phyloP scores from a whole-genome alignment of 768 basidiomycete genomes.

The Pisolithus orientalis region DNA sequence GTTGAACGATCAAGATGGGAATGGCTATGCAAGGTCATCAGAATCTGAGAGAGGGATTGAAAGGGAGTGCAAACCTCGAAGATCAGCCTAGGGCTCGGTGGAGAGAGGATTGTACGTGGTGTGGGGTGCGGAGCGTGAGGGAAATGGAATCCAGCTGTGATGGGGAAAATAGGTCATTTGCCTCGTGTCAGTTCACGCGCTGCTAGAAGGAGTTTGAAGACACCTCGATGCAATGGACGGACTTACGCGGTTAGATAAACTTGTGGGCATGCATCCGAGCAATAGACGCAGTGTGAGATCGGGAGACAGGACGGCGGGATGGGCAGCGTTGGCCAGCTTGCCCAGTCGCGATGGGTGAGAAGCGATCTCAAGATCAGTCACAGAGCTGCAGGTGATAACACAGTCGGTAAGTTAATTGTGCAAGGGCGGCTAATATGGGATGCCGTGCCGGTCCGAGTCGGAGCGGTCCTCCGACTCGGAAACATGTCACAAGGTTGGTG shows the following conservation, averaged over 20 bases:
- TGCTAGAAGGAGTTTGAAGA: slow-evolving; percentile 4
- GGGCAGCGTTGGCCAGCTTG: neutral
- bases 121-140: neutral
- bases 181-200: slow-evolving; percentile 56
- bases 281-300: neutral
- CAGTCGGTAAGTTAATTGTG: no score
- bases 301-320: neutral
- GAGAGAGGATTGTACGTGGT: slow-evolving; percentile 16
- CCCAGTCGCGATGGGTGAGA: neutral
- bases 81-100: slow-evolving; percentile 4
- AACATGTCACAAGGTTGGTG: no score
- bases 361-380: neutral
- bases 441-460: no score
- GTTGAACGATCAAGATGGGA: neutral
- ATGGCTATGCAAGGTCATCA: slow-evolving; percentile 2
- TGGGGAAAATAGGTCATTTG: slow-evolving; percentile 29
- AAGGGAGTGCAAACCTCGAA: slow-evolving; percentile 11
- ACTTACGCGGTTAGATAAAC: slow-evolving; percentile 13
- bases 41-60: slow-evolving; percentile 5
- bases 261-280: slow-evolving; percentile 7
- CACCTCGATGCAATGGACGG: neutral
- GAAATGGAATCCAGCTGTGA: slow-evolving; percentile 21
- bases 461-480: no score
- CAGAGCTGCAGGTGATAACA: neutral
- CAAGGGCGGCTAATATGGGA: no score